Percentiles rank a stretch among this genome's conserved stretches.
Conservation (phyloP, 352 stramenopile genomes). For the Thraustochytrium sp. region DNA sequence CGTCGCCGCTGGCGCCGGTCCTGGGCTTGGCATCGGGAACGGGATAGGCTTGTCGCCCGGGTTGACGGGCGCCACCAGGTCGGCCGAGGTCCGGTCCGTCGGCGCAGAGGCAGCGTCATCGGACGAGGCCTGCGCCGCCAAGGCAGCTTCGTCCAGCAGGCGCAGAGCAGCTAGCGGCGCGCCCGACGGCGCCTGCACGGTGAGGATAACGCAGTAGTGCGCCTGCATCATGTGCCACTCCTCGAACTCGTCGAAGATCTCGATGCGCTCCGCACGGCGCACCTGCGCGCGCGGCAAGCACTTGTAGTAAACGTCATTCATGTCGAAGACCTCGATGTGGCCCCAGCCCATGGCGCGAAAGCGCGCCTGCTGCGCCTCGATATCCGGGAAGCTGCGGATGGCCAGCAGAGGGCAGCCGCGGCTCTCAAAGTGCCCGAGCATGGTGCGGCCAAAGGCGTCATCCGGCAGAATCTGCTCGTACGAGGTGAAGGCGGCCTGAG, state of each 20-base stretch:
- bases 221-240: constrained; percentile 80
- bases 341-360: constrained; percentile 67
- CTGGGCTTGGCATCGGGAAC: not conserved
- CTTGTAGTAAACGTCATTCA: constrained; percentile 85
- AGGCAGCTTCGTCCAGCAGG: not conserved
- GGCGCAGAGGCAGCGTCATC: not conserved
- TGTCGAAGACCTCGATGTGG: constrained; percentile 70
- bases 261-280: constrained; percentile 63
- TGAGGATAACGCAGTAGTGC: constrained; percentile 80
- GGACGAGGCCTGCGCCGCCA: too few species aligned
- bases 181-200: constrained; percentile 43
- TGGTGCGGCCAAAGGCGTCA: constrained; percentile 77
- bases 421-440: constrained; percentile 70
- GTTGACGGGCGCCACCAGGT: not conserved
- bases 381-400: constrained; percentile 63
- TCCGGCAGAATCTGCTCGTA: constrained; percentile 83
- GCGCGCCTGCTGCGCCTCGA: constrained; percentile 64
- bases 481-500: constrained; percentile 66
- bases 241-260: constrained; percentile 85
- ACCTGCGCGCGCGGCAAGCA: constrained; percentile 64
- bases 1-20: not conserved
- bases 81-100: not conserved
- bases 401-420: constrained; percentile 76
- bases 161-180: not conserved
- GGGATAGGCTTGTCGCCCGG: not conserved